phyloP scores from a whole-genome alignment of 306 rosid genomes.

The Gastrolobium villosum region DNA sequence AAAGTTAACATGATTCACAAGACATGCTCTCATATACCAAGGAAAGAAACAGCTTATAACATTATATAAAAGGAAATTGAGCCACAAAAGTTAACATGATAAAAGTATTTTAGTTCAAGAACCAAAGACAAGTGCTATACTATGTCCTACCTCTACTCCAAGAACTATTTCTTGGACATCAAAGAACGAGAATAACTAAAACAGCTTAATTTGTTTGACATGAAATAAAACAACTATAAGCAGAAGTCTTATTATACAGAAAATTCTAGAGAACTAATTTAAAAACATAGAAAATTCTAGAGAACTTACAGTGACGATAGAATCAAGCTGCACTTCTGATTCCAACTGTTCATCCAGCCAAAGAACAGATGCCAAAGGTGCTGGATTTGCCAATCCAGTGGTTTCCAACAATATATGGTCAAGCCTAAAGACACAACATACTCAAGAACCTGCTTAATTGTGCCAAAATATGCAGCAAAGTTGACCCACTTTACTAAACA shows the following conservation, averaged over 20 bases:
- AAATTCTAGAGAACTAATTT: too few relatives aligned
- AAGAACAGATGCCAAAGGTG: too few relatives aligned
- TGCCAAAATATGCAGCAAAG: conserved; percentile 26
- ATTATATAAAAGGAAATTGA: conserved; percentile 9
- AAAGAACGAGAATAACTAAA: not conserved
- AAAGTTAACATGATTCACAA: conserved; percentile 36
- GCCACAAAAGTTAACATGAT: conserved; percentile 4
- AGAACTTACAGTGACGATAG: too few relatives aligned
- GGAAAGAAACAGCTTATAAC: conserved; percentile 34
- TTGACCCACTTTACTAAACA: not conserved
- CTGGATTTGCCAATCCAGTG: conserved; percentile 98
- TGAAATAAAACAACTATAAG: too few relatives aligned
- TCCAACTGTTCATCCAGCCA: too few relatives aligned
- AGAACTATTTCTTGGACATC: conserved; percentile 25
- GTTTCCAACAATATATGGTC: conserved; percentile 98
- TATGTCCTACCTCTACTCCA: not conserved
- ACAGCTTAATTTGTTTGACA: conserved; percentile 34
- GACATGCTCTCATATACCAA: conserved; percentile 13
- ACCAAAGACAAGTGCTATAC: conserved; percentile 6
- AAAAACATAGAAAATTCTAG: too few relatives aligned
- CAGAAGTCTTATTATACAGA: too few relatives aligned
- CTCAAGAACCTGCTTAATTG: conserved; percentile 7
- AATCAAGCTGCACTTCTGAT: too few relatives aligned
- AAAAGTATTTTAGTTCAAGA: conserved; percentile 18
- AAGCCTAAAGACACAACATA: conserved; percentile 59